Base-by-base conservation (phyloP, 495 filamentous ascomycete genomes). In the Hyphodiscus hymeniophilus region DNA sequence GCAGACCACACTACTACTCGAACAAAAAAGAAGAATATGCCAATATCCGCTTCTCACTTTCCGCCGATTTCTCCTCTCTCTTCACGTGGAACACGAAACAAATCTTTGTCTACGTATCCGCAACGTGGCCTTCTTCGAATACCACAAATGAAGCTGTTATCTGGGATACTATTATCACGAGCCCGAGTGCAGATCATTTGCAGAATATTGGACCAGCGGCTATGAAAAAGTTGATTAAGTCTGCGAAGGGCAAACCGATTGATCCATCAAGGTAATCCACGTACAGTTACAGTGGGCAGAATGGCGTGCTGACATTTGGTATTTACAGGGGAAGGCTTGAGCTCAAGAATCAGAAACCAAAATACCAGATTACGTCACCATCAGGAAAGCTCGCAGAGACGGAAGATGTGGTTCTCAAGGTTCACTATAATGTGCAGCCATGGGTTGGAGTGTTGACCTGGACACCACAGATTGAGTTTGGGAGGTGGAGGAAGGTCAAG, bases 1-100 rank as follows among this genome's bases (percentile, higher is more conserved):
- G 92, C 45, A 79, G 91, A 17, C 89, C 89, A 39, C 85, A 96
- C 64, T 96, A 96, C 76, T 92, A 95, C 75, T 85, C 82, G 45
- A 72, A 77, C 24, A 94, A 91, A 65, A 85, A 83, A 58, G 89
- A 95, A 65, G 91, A 98, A 67, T 94, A 95, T 63, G 91, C 90
- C 51, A 77, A 91, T 58, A 82, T 98, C 63, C 84, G 81, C 56
- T 97, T 98, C 74, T 85, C 91, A 57, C 79, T 97, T 17, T 82
- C 95, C 53, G 69, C 71, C 31, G 91, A 98, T 68, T 77, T 98
- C 42, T 79, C 80, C 47, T 82, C 84, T 22, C 82, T 99, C 59
- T 96, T 95, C 80, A 94, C 85, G 66, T 99, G 94, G 94, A 99
- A 99, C 72, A 99, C 92, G n/a, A 99, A 99, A 67, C 89, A 96